Percentiles rank a stretch among this genome's conserved stretches.
Conservation (phyloP, 257 asterid genomes). For the Fraxinus anomala region DNA sequence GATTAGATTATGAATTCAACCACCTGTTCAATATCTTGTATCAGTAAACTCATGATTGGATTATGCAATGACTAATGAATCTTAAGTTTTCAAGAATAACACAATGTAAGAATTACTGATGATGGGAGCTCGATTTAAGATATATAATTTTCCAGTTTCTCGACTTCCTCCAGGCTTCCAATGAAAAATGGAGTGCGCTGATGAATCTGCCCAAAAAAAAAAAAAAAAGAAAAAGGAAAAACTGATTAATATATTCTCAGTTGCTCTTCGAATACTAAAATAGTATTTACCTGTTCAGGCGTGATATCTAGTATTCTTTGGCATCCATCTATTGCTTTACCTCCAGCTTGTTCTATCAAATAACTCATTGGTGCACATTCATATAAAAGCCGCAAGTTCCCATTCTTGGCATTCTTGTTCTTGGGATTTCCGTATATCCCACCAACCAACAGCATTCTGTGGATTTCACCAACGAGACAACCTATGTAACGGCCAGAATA, state of each 20-base stretch:
- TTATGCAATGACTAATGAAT: background rate
- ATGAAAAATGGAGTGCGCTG: constrained; percentile 78
- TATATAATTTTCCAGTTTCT: constrained; percentile 53
- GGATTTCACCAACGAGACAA: constrained; percentile 79
- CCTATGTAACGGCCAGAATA: constrained; percentile 80
- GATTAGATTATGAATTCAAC: constrained; percentile 1
- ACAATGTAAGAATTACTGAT: constrained; percentile 1
- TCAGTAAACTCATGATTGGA: background rate
- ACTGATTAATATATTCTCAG: background rate
- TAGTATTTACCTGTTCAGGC: constrained; percentile 54
- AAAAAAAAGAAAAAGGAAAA: background rate
- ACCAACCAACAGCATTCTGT: constrained; percentile 67
- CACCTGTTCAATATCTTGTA: background rate
- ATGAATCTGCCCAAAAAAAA: constrained; percentile 57
- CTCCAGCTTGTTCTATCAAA: constrained; percentile 79
- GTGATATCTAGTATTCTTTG: constrained; percentile 68
- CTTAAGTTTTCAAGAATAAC: background rate
- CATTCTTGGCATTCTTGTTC: constrained; percentile 62
- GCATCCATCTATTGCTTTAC: constrained; percentile 67
- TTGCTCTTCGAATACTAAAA: background rate
- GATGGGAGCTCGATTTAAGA: background rate
- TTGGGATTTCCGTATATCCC: constrained; percentile 82
- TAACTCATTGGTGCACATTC: constrained; percentile 94
- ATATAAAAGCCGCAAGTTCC: constrained; percentile 73
- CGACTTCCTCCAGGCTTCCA: constrained; percentile 76